Evolutionary conservation across 805 yeast species (phyloP), one percentile per base, ranked within the genome.

Genomic region (Myxozyma sirexii): DNA sequence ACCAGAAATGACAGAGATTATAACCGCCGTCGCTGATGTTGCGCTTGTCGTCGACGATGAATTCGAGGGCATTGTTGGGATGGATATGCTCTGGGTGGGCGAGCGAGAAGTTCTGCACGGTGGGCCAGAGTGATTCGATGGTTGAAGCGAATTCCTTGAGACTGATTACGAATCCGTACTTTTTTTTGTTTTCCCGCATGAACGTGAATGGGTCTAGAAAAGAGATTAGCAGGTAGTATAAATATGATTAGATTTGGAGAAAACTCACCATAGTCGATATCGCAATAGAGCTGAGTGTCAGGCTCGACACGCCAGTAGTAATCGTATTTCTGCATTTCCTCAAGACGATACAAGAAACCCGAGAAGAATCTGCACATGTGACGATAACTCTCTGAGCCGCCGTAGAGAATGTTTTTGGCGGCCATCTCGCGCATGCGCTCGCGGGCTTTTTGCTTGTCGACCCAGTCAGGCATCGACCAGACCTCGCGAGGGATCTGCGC

Each of bases 291-390:
- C 72, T 83, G 82, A 67, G 86, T 83, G 68, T 83, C 86, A 12
- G 97, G 97, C 76, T 91, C 97, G 41, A 91, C 92, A 73, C 96
- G 84, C 82, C 87, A 90, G 70, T 86, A 86, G 70, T 84, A 88
- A 46, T 80, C 82, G 72, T 85, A 86, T n/a, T 79, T 77, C 53
- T 75, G 71, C 71, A 89, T 71, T 50, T 84, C 74, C 51, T 80
- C 80, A 69, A 86, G 87, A 54, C 81, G 75, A 72, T 80, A 85
- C 73, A 88, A 86, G 66, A 85, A 86, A 61, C 94, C 94, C 7
- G 86, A 79, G 72, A 87, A 86, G 74, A 84, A 88, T 47, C 90
- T 84, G 72, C 96, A 88, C 96, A 88, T 88, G 70, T 85, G 87
- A 63, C 93, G 77, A 70, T 88, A 88, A 17, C 84, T 76, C 55